Base-by-base conservation (phyloP, 768 basidiomycete species). In the Phlebiopsis gigantea region DNA sequence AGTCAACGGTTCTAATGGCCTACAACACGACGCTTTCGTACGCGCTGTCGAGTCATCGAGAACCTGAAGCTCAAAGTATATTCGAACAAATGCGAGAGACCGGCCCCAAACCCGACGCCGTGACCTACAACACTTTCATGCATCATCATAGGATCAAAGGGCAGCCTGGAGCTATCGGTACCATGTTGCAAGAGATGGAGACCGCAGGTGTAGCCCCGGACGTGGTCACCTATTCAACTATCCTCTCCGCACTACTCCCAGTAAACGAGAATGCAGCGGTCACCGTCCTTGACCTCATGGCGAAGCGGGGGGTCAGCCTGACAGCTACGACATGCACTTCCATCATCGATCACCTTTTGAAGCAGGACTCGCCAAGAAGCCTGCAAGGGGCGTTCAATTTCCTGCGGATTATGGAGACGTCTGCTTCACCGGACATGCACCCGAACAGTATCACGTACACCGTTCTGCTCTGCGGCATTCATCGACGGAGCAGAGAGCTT, bases 361-460 rank as follows among this genome's bases (percentile, higher is more conserved):
- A 78, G 60, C 75, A 81, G 58, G 76, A 78, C 7, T 77, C 75
- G 41, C 75, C 78, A 50, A 69, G 74, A 28, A 78, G 81, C 51
- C 68, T 97, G 28, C 70, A 69, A 4, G 79, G 81, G 1, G 90
- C 86, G 1, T 72, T 94, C 63, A 75, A 80, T n/a, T 69, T 98
- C 53, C 72, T 97, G 55, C 70, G 76, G 53, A 78, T 77, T 65
- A 93, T 98, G 90, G 93, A 93, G 68, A 69, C 74, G 52, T 72
- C 78, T 52, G 60, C 58, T 9, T 61, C 65, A 22, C 69, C 73
- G 3, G 67, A 73, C 4, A 68, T 75, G 24, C 68, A 68, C 46
- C 87, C 91, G 1, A 95, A 88, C 66, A 82, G 83, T 57, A 78
- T 93, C 59, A 93, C 91, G 26, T 98, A 93, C 71, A 94, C 93